Base-by-base conservation (phyloP, 2,329 filamentous ascomycete species). In the Elsinoe arachidis region DNA sequence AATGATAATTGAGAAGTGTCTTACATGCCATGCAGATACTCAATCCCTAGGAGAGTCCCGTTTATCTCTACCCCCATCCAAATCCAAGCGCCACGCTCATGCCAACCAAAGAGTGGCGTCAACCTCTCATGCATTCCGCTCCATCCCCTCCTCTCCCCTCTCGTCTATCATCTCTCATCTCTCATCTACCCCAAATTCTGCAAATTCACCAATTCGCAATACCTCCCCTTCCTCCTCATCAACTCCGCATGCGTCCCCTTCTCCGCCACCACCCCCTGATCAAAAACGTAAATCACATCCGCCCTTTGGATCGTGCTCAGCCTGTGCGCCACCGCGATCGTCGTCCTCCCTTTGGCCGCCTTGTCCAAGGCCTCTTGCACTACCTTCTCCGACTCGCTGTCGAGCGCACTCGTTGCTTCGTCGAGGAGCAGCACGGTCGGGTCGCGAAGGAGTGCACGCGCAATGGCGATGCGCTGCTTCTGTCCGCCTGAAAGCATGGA, bases 201-300 rank as follows among this genome's bases (percentile, higher is more conserved):
- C 54, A 56, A 14, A 38, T 56, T 56, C 38, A 56, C 54, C 55
- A 73, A 54, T 57, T 71, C 68, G 54, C 63, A 70, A 60, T 77
- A 77, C 39, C 74, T 66, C 0, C 74, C 74, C 51, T 65, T 67
- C 59, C 63, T 67, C 3, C 63, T 65, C 55, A 77, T 66, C 35
- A 77, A 59, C 52, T 78, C 74, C 0, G 66, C 80, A 88, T 97
- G 92, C 7, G 84, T 90, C 4, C 92, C 92, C 63, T 82, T 80
- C 75, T 97, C 92, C 1, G 95, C 87, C 43, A 97, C 82, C 59
- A 83, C 80, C 6, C 92, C 93, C 65, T 88, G 85, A 70, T 96
- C 91, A 69, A 97, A 93, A n/a, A 97, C 92, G 63, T 95, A 96
- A 65, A 97, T 97, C 51, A 92, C 76, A 68, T 97, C 92, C 0